Base-by-base conservation (phyloP, 305 asterid species). In the Euphrasia arctica region DNA sequence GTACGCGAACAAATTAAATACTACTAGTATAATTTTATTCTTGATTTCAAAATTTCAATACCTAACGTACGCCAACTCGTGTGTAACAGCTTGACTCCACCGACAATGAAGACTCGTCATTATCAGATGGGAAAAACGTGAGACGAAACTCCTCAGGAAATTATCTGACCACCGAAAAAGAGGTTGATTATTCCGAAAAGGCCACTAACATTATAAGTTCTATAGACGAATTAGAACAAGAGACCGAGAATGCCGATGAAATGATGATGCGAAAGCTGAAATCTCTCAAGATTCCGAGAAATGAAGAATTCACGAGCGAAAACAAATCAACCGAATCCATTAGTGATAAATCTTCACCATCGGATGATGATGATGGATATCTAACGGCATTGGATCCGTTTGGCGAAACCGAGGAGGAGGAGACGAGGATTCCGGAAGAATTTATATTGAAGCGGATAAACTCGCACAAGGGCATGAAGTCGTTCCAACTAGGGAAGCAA, bases 81-180 rank as follows among this genome's bases (percentile, higher is more conserved):
- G 22, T 47, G 50, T 9, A n/a, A 41, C 83, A 90, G 97, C 92
- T 92, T 6, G 95, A 87, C 65, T 74, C 91, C 1, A 67, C 58
- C 12, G 90, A 83, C 1, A 91, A 83, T 48, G 86, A 86, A 15
- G 78, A 79, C 52, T 48, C 52, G 13, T n/a, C 22, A 54, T 74
- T 71, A 62, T 72, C 82, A 6, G 3, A 68, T 13, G 65, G 82
- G 60, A 79, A 78, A 79, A 82, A 82, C 64, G 5, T 70, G 58
- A 81, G 90, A 74, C 83, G 54, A 54, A 68, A 74, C 77, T 82
- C 90, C 3, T 84, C 96, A 4, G 97, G 77, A 71, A 91, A 87
- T 4, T 90, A 87, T 68, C 68, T 70, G 64, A 56, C 2, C 45
- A 9, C 51, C 3, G 80, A 52, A 34, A 71, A 71, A 48, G 78